Conservation (phyloP, 148 eudicot species). For the Rhododendron vialii region DNA sequence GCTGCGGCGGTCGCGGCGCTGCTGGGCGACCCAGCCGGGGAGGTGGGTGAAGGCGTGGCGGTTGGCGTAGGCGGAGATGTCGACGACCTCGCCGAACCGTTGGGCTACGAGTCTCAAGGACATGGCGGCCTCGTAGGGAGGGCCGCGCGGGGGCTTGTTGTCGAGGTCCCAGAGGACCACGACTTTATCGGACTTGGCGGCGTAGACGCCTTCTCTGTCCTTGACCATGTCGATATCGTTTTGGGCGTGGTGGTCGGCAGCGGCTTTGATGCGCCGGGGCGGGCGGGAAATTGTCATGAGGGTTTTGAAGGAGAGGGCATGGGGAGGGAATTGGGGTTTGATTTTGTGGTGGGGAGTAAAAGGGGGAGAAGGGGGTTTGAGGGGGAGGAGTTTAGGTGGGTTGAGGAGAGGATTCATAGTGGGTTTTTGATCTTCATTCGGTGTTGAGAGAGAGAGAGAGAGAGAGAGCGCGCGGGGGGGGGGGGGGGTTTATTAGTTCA, state of each 20-base stretch:
- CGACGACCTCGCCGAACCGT: constrained; percentile 59
- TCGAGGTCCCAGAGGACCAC: constrained; percentile 82
- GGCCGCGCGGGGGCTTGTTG: constrained; percentile 88
- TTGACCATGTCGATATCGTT: constrained; percentile 67
- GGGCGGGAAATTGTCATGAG: background rate
- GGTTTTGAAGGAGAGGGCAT: background rate
- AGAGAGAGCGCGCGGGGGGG: background rate
- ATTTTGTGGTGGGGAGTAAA: background rate
- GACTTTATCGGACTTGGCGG: constrained; percentile 62
- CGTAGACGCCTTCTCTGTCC: constrained; percentile 45
- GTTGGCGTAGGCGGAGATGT: constrained; percentile 76
- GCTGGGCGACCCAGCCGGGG: constrained; percentile 63
- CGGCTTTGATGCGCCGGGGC: constrained; percentile 11
- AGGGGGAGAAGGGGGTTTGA: constrained; percentile 1
- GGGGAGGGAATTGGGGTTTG: background rate
- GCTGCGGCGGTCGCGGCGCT: constrained; percentile 49
- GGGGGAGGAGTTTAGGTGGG: background rate
- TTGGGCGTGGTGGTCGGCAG: background rate
- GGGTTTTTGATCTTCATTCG: background rate
- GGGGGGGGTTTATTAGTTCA: no score
- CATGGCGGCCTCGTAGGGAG: constrained; percentile 67
- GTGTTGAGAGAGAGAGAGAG: background rate
- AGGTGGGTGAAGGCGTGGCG: constrained; percentile 82
- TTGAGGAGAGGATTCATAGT: constrained; percentile 21
- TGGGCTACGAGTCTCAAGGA: constrained; percentile 44